These are phyloP conservation scores for Calonectria honghensis DNA, from an alignment of 2,329 filamentous ascomycete species.

Conservation along the genomic window DNA sequence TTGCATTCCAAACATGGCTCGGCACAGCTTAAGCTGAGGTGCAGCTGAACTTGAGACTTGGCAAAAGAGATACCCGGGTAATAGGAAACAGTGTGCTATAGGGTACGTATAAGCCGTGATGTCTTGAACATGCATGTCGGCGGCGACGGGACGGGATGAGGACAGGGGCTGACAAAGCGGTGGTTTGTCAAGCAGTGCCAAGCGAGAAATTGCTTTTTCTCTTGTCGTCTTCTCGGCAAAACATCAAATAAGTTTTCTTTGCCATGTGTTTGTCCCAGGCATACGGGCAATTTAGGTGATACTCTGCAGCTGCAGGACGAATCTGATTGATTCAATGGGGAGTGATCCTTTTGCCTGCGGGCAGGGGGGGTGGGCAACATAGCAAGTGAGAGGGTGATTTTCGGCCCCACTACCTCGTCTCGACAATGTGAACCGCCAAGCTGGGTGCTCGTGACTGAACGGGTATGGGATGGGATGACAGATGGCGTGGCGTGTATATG, in stretches of 20 bases:
- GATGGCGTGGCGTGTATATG: slow-evolving; percentile 6
- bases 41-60: slow-evolving; percentile 22
- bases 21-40: not conserved
- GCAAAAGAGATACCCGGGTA: not conserved
- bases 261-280: slow-evolving; percentile 8
- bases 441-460: slow-evolving; percentile 25
- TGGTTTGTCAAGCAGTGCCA: not conserved
- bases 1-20: slow-evolving; percentile 3
- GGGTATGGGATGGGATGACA: slow-evolving; percentile 17
- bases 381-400: not conserved
- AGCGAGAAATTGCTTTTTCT: slow-evolving; percentile 17
- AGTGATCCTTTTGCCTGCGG: not conserved
- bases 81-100: slow-evolving; percentile 8
- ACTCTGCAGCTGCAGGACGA: slow-evolving; percentile 16
- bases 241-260: not conserved
- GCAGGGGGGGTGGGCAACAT: not conserved
- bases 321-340: not conserved
- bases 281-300: slow-evolving; percentile 11
- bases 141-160: not conserved
- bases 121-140: slow-evolving; percentile 11
- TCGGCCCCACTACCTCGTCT: slow-evolving; percentile 21
- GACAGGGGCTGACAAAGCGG: not conserved
- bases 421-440: slow-evolving; percentile 24
- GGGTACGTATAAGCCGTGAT: slow-evolving; percentile 20
- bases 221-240: not conserved